phyloP scores from a whole-genome alignment of 441 rosid species.

The Eruca vesicaria region DNA sequence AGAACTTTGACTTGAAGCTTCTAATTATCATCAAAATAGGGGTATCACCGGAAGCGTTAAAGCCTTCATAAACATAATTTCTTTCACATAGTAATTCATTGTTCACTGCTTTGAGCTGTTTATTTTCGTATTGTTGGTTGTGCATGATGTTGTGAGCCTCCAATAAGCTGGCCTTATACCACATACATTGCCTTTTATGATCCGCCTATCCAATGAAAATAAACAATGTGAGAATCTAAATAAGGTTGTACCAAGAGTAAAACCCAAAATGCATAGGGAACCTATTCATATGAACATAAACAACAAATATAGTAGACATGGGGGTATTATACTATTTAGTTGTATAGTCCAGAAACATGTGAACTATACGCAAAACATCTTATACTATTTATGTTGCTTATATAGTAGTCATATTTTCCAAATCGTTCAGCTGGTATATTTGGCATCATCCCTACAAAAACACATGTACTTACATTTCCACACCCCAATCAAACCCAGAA shows the following conservation, averaged over 20 bases:
- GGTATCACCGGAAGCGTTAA: too few species aligned
- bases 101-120: neutral
- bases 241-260: neutral
- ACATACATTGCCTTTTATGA: neutral
- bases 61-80: neutral
- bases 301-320: neutral
- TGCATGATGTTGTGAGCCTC: neutral
- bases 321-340: neutral
- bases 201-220: neutral
- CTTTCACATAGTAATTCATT: neutral
- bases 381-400: neutral
- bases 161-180: neutral
- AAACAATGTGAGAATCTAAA: neutral
- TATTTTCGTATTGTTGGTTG: neutral
- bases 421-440: neutral
- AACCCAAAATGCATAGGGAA: neutral
- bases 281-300: neutral
- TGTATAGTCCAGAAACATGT: neutral
- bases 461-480: neutral
- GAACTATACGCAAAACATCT: neutral
- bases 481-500: neutral
- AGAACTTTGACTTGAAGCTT: too few species aligned
- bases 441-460: neutral
- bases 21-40: too few species aligned
- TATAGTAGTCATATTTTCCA: neutral